Percentiles rank a stretch among this genome's conserved stretches.
phyloP scores from a whole-genome alignment of 495 filamentous ascomycete genomes.

The Aspergillus sclerotiicarbonarius region DNA sequence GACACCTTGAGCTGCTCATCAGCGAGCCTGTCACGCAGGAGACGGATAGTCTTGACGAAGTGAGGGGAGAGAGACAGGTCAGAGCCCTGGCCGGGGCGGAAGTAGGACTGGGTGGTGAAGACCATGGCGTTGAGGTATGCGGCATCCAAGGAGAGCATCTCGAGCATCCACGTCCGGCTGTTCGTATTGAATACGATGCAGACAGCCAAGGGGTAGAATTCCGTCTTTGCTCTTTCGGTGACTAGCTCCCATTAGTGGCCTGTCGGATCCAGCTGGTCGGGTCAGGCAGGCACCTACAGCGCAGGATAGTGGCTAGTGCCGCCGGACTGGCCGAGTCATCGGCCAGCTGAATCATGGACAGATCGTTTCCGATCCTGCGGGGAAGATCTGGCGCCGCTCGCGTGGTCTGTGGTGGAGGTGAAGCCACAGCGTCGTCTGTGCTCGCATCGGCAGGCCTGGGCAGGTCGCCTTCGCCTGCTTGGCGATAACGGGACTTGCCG shows the following conservation, averaged over 20 bases:
- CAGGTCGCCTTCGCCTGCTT: not conserved
- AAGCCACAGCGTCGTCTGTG: too few relatives aligned
- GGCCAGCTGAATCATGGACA: not conserved
- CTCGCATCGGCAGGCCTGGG: not conserved
- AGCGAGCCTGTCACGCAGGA: conserved; percentile 35
- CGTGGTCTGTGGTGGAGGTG: too few relatives aligned
- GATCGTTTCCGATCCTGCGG: not conserved
- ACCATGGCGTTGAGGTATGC: conserved; percentile 40
- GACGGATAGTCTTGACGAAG: conserved; percentile 27
- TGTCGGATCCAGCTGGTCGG: too few relatives aligned
- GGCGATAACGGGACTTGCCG: conserved; percentile 10
- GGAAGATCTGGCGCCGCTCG: not conserved
- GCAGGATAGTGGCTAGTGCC: not conserved
- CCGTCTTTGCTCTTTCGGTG: conserved; percentile 15
- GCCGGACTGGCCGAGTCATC: not conserved
- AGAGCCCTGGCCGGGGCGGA: conserved; percentile 7
- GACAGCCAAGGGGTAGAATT: conserved; percentile 36
- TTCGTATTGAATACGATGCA: conserved; percentile 33
- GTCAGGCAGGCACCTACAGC: not conserved
- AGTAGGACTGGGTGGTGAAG: conserved; percentile 34
- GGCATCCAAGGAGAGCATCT: conserved; percentile 30
- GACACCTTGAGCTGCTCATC: conserved; percentile 17
- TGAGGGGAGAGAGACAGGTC: conserved; percentile 19
- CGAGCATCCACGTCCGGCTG: conserved; percentile 29
- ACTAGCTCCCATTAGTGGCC: not conserved